Conservation (phyloP, 139 green algal genomes). For the Chlorella sorokiniana region DNA sequence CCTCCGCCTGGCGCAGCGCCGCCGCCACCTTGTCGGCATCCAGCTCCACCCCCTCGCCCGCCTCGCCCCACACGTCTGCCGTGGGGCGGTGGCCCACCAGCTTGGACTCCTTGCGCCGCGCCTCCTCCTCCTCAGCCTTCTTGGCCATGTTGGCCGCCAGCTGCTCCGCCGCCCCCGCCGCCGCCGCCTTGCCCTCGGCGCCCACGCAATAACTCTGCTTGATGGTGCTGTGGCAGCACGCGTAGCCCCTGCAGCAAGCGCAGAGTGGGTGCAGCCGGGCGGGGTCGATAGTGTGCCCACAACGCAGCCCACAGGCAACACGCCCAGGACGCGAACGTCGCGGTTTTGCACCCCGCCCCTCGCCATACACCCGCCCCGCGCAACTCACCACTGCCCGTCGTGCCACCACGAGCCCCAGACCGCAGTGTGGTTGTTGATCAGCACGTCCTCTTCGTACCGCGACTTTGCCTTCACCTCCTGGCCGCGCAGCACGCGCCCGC, state of each 20-base stretch:
- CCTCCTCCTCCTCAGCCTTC: conserved; percentile 41
- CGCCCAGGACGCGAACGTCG: background rate
- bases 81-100: conserved; percentile 65
- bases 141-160: conserved; percentile 71
- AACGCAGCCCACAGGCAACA: background rate
- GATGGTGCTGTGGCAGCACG: conserved; percentile 86
- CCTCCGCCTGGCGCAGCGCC: conserved; percentile 75
- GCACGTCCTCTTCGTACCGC: conserved; percentile 96
- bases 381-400: conserved; percentile 73
- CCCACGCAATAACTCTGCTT: conserved; percentile 96
- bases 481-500: conserved; percentile 69
- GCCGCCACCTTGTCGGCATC: conserved; percentile 76
- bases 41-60: conserved; percentile 62
- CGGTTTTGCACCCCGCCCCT: background rate
- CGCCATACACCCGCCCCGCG: conserved; percentile 17
- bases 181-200: conserved; percentile 49
- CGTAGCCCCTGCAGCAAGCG: conserved; percentile 71
- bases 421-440: conserved; percentile 92
- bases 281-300: background rate
- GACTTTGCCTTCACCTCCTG: conserved; percentile 61
- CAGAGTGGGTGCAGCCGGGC: background rate
- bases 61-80: conserved; percentile 64
- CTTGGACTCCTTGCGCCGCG: conserved; percentile 56
- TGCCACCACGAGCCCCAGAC: conserved; percentile 97
- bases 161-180: conserved; percentile 50